Evolutionary conservation across 805 yeast species (phyloP).

Genomic region (Starmera dryadoides): DNA sequence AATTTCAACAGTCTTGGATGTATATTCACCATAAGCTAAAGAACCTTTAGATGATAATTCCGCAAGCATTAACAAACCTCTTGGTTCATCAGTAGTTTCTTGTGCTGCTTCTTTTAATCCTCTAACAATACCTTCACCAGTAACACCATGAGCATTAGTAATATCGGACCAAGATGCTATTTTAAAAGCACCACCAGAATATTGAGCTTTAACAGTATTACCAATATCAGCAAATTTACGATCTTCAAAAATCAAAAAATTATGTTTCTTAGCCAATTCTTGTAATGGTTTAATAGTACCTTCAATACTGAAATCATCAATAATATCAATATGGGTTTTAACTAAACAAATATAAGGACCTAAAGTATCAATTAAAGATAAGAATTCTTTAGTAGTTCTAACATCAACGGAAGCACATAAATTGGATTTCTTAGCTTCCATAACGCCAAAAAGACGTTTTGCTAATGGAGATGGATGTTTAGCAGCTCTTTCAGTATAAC

Average conservation of each 20-base stretch:
- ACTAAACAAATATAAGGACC: slow-evolving; percentile 91
- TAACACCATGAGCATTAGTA: slow-evolving; percentile 95
- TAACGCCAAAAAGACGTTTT: slow-evolving; percentile 57
- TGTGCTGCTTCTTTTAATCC: slow-evolving; percentile 79
- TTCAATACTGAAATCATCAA: slow-evolving; percentile 82
- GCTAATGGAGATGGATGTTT: slow-evolving; percentile 77
- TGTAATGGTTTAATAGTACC: slow-evolving; percentile 71
- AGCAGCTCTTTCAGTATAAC: slow-evolving; percentile 66
- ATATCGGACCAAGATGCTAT: slow-evolving; percentile 95
- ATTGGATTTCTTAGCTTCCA: slow-evolving; percentile 78
- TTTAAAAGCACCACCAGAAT: slow-evolving; percentile 80
- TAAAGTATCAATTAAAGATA: slow-evolving; percentile 62
- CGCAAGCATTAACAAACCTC: slow-evolving; percentile 92
- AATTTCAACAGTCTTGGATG: slow-evolving; percentile 80
- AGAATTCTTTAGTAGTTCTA: slow-evolving; percentile 66
- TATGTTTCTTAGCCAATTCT: slow-evolving; percentile 68
- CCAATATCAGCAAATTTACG: slow-evolving; percentile 98
- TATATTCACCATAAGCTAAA: slow-evolving; percentile 87
- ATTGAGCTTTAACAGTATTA: slow-evolving; percentile 91
- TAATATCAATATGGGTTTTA: slow-evolving; percentile 91
- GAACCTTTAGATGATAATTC: slow-evolving; percentile 93
- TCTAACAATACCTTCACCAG: slow-evolving; percentile 87
- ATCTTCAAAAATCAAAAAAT: slow-evolving; percentile 91
- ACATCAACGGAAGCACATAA: slow-evolving; percentile 95
- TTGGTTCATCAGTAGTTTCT: slow-evolving; percentile 63